Conservation (phyloP, 2,329 filamentous ascomycete genomes). For the Pseudogymnoascus destructans region DNA sequence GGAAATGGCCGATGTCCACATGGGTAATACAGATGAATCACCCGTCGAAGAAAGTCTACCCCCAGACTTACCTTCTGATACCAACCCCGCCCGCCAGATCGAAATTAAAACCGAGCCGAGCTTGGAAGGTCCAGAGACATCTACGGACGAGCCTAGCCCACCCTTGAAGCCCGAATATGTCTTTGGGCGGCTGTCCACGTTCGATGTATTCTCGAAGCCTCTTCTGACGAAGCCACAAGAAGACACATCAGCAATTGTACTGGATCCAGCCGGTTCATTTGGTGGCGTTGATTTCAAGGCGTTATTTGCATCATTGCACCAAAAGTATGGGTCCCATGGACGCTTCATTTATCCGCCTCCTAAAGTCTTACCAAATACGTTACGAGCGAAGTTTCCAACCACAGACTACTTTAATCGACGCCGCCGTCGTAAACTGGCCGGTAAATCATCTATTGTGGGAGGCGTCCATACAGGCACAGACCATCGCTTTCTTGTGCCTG, state of each 20-base stretch:
- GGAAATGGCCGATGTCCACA: background rate
- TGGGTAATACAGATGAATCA: background rate
- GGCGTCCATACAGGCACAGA: background rate
- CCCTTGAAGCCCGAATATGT: slow-evolving; percentile 9
- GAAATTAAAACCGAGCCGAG: background rate
- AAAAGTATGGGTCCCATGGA: slow-evolving; percentile 24
- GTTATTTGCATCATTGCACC: slow-evolving; percentile 21
- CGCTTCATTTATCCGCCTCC: slow-evolving; percentile 17
- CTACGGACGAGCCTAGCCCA: background rate
- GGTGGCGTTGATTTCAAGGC: slow-evolving; percentile 23
- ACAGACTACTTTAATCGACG: slow-evolving; percentile 20
- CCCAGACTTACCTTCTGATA: background rate
- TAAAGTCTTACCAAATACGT: background rate
- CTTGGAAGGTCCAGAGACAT: background rate
- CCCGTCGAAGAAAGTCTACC: background rate
- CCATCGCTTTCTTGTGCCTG: background rate
- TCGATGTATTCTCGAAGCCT: slow-evolving; percentile 3
- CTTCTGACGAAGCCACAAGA: slow-evolving; percentile 16
- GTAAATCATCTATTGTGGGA: background rate
- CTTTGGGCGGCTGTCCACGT: slow-evolving; percentile 8
- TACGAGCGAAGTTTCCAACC: slow-evolving; percentile 16
- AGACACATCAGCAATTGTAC: background rate
- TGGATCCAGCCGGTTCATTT: slow-evolving; percentile 19
- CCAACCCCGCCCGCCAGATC: background rate
- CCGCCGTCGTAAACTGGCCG: background rate